Evolutionary conservation across 2,329 filamentous ascomycete species (phyloP).

Genomic region (Periconia sp.): DNA sequence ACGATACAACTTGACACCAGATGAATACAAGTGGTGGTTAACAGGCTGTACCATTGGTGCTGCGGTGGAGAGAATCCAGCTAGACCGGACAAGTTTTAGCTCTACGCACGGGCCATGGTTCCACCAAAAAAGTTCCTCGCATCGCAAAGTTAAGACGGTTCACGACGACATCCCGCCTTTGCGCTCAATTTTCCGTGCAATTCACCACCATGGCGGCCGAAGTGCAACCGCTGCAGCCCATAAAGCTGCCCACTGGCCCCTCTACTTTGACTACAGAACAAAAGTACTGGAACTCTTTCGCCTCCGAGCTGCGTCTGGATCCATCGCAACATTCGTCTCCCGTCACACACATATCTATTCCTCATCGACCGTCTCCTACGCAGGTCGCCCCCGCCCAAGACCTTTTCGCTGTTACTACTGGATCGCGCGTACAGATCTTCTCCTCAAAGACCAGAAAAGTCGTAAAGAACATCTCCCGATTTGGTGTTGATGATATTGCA

Average conservation of each 20-base stretch:
- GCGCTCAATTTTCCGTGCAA: neutral
- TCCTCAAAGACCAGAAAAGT: slow-evolving; percentile 89
- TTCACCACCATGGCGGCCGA: slow-evolving; percentile 74
- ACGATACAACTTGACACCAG: neutral
- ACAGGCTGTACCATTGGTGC: neutral
- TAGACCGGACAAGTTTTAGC: neutral
- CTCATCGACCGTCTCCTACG: slow-evolving; percentile 49
- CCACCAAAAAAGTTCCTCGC: slow-evolving; percentile 20
- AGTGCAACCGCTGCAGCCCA: slow-evolving; percentile 75
- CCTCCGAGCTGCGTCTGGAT: slow-evolving; percentile 78
- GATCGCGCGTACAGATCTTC: slow-evolving; percentile 90
- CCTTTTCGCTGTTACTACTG: slow-evolving; percentile 91
- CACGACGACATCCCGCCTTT: neutral
- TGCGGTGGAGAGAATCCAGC: neutral
- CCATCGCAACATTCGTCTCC: slow-evolving; percentile 88
- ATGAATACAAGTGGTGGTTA: neutral
- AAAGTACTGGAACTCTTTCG: slow-evolving; percentile 94
- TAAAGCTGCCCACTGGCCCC: slow-evolving; percentile 82
- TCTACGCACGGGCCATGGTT: slow-evolving; percentile 2
- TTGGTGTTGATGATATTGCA: slow-evolving; percentile 76
- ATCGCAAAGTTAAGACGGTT: neutral
- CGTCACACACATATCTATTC: slow-evolving; percentile 83
- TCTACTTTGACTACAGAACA: slow-evolving; percentile 87
- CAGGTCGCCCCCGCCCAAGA: slow-evolving; percentile 52
- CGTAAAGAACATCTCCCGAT: slow-evolving; percentile 90